Base-by-base conservation (phyloP, 768 basidiomycete genomes). In the Mycena maculata region DNA sequence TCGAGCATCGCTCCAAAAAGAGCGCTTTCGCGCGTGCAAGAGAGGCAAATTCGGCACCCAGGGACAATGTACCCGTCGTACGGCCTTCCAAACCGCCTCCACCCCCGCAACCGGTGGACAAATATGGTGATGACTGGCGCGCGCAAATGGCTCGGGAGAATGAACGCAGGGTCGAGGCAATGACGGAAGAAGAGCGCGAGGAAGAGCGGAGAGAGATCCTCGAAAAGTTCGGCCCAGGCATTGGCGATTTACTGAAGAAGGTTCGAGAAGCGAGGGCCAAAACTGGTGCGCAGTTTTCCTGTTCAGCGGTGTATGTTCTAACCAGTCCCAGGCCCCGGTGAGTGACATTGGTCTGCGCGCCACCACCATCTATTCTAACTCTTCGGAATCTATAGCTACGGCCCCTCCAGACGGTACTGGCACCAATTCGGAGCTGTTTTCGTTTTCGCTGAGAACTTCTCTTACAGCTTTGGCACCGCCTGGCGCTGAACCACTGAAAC, bases 101-200 rank as follows among this genome's bases (percentile, higher is more conserved):
- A 25, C 41, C 38, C 6, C 67, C 33, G 27, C 45, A 67, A 52
- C 49, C 73, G 20, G 38, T 66, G 15, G 73, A 73, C 22, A 62
- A 69, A 36, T 53, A 54, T 20, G 38, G 75, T 1, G 76, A 80
- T 67, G 79, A 81, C 52, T 89, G 90, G 85, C 81, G 87, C 60
- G 78, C 77, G 12, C 87, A 87, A 71, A 86, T 90, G 58, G 88
- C 86, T 70, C 81, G 82, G 60, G 92, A 94, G 73, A 96, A 96
- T 69, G 82, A 85, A 63, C 76, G 79, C 13, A 78, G 79, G 30
- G 85, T 96, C 2, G 86, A 86, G 20, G 76, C 73, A 1, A 96
- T 96, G 95, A 84, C 85, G 3, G 85, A 86, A 13, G 87, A 88
- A 18, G 92, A 96, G 75, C 82, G 89, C 12, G 88, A 90, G 67